These are phyloP conservation scores for Limonium bicolor DNA, from an alignment of 148 eudicot species.

Conservation along the genomic window DNA sequence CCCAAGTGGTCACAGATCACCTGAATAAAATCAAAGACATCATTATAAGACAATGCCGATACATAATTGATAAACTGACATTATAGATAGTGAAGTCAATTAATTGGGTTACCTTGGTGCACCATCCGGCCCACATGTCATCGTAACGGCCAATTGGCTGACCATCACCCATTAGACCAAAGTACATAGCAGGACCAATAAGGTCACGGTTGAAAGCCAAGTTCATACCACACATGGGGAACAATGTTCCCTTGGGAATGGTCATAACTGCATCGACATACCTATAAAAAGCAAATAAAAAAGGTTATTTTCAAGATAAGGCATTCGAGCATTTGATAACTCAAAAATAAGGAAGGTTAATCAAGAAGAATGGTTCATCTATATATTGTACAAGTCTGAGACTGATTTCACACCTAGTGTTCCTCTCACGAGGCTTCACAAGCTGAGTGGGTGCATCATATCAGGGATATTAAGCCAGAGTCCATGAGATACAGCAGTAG, in stretches of 20 bases:
- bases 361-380: too few relatives aligned
- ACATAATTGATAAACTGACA: too few relatives aligned
- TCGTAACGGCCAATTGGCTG: constrained; percentile 87
- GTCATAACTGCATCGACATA: constrained; percentile 76
- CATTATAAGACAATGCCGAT: background rate
- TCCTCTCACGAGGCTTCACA: constrained; percentile 79
- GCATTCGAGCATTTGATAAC: background rate
- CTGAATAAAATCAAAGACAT: constrained; percentile 7
- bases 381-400: too few relatives aligned
- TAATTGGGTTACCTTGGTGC: constrained; percentile 40
- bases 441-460: constrained; percentile 92
- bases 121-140: constrained; percentile 97
- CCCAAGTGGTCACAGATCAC: constrained; percentile 64
- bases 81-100: background rate
- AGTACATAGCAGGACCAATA: constrained; percentile 89
- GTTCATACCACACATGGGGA: constrained; percentile 87
- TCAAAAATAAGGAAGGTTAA: too few relatives aligned
- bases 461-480: constrained; percentile 82
- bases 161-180: constrained; percentile 88
- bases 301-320: background rate
- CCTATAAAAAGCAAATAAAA: constrained; percentile 25
- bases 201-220: constrained; percentile 71
- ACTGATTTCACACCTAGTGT: constrained; percentile 50
- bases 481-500: constrained; percentile 80
- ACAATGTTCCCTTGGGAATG: constrained; percentile 73